Percentiles rank a stretch among this genome's conserved stretches.
phyloP scores from a whole-genome alignment of 164 flowering plant species.

The Amborella trichopoda region DNA sequence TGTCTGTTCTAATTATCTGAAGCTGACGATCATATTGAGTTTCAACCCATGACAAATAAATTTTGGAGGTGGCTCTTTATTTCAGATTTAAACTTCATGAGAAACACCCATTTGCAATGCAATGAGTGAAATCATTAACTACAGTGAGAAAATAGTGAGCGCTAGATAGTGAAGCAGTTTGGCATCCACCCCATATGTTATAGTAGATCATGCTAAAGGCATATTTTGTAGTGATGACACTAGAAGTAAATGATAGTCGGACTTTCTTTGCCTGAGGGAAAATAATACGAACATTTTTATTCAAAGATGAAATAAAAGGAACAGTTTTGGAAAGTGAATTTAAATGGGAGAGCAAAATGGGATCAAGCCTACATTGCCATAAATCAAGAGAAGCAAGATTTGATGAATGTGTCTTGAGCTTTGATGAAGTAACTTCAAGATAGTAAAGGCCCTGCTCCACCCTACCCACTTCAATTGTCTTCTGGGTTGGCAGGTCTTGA shows the following conservation, averaged over 20 bases:
- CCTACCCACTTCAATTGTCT: too few relatives aligned
- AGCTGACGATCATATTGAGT: conserved; percentile 1
- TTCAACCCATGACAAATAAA: not conserved
- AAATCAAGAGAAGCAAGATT: too few relatives aligned
- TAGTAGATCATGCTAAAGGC: not conserved
- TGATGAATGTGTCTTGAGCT: too few relatives aligned
- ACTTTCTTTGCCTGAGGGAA: too few relatives aligned
- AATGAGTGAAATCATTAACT: not conserved
- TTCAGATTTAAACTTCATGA: not conserved
- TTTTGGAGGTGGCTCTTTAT: not conserved
- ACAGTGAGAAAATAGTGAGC: conserved; percentile 2
- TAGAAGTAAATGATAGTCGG: not conserved
- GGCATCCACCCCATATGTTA: conserved; percentile 3
- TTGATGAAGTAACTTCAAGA: too few relatives aligned
- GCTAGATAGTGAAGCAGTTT: not conserved
- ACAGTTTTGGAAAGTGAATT: too few relatives aligned
- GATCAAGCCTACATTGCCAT: too few relatives aligned
- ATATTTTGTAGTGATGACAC: not conserved
- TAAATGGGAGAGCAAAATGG: too few relatives aligned
- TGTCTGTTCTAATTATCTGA: not conserved
- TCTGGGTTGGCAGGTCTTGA: too few relatives aligned
- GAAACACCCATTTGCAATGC: not conserved
- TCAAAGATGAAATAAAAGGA: too few relatives aligned
- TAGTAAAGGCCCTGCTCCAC: too few relatives aligned
- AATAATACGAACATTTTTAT: too few relatives aligned